Evolutionary conservation across 192 early-diverging fungal genomes (phyloP).

Genomic region (Dissophora ornata): DNA sequence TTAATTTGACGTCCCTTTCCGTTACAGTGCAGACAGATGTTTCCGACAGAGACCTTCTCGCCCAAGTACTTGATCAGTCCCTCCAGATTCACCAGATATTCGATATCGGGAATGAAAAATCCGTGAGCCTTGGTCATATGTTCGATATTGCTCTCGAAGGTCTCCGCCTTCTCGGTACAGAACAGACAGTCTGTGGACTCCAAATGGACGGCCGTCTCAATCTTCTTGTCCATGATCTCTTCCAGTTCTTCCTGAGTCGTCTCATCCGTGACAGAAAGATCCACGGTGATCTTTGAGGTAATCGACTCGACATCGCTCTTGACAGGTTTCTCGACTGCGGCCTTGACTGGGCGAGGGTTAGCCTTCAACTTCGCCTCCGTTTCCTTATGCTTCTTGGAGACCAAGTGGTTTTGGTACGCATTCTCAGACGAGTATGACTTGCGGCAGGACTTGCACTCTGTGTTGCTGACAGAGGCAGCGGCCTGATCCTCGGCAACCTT

Average conservation of each 20-base stretch:
- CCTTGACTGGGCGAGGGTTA: conserved; percentile 15
- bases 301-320: conserved; percentile 45
- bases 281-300: conserved; percentile 46
- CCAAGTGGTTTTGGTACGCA: conserved; percentile 88
- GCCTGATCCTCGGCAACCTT: conserved; percentile 39
- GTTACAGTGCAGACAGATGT: conserved; percentile 96
- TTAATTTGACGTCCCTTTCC: conserved; percentile 86
- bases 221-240: conserved; percentile 86
- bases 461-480: conserved; percentile 51
- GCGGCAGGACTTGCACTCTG: conserved; percentile 64
- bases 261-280: conserved; percentile 61
- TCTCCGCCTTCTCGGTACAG: conserved; percentile 75
- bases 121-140: conserved; percentile 94
- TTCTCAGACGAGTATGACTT: conserved; percentile 85
- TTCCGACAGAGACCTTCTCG: conserved; percentile 95
- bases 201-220: conserved; percentile 73
- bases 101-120: conserved; percentile 98
- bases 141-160: conserved; percentile 80
- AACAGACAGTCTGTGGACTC: conserved; percentile 89
- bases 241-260: conserved; percentile 69
- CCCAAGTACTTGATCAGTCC: conserved; percentile 93
- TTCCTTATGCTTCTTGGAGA: conserved; percentile 97
- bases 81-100: conserved; percentile 88
- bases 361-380: conserved; percentile 62
- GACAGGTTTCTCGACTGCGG: conserved; percentile 29